A percentile compares a stretch with the other conserved stretches of the same genome.
These are phyloP conservation scores for Candida awuae DNA, from an alignment of 805 yeast species.

Conservation along the genomic window DNA sequence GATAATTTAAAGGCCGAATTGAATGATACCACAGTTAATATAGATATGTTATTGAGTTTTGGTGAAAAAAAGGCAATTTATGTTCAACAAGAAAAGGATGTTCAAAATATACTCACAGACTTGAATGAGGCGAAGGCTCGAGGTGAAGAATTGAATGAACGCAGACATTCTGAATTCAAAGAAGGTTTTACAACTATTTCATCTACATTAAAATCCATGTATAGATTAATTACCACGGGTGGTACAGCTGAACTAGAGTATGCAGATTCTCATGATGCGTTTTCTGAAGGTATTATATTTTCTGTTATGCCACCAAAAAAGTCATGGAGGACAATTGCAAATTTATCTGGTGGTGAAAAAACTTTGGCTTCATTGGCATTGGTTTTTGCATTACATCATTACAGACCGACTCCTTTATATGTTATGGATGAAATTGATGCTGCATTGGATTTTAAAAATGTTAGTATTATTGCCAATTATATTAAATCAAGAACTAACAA, in stretches of 20 bases:
- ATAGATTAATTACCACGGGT: slow-evolving; percentile 98
- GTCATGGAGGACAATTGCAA: slow-evolving; percentile 93
- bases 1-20: slow-evolving; percentile 47
- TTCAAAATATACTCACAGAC: slow-evolving; percentile 35
- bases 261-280: slow-evolving; percentile 95
- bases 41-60: slow-evolving; percentile 71
- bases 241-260: slow-evolving; percentile 97
- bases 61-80: slow-evolving; percentile 59
- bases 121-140: slow-evolving; percentile 57
- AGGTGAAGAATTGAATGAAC: slow-evolving; percentile 63
- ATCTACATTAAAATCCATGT: slow-evolving; percentile 87
- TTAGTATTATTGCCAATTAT: slow-evolving; percentile 94
- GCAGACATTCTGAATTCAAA: slow-evolving; percentile 83
- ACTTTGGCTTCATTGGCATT: slow-evolving; percentile 90
- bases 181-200: slow-evolving; percentile 84
- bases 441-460: slow-evolving; percentile 93
- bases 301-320: slow-evolving; percentile 99
- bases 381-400: slow-evolving; percentile 92
- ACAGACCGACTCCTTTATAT: slow-evolving; percentile 93
- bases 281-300: slow-evolving; percentile 91
- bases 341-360: slow-evolving; percentile 96
- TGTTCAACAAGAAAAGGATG: slow-evolving; percentile 50
- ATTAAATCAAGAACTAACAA: slow-evolving; percentile 92
- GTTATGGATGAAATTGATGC: slow-evolving; percentile 99
- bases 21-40: slow-evolving; percentile 53